Evolutionary conservation across 306 rosid species (phyloP), one percentile per base, ranked within the genome.

Genomic region (Fragaria vesca): DNA sequence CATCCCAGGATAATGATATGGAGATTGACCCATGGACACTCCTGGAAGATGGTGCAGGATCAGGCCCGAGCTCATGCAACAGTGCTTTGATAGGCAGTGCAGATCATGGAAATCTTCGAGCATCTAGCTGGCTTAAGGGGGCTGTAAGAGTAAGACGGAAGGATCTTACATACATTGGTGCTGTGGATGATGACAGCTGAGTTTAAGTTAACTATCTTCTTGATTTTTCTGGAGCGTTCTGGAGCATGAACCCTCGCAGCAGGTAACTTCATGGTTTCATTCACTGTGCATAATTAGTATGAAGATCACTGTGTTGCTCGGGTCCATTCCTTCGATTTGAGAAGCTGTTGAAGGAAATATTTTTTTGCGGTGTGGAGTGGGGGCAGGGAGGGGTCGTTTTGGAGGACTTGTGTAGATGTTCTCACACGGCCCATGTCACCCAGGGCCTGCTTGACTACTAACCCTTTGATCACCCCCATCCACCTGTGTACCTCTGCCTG

Each of bases 11-110:
- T 72, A 74, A 63, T 62, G 96, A 91, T 69, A 75, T 84, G 79
- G 98, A 91, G 50, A 76, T 91, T 73, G 99, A 95, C 86, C 99
- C 97, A 51, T 93, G 99, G 99, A 86, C 81, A 8, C 93, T 95
- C 62, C 83, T 93, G 82, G 99, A 95, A 89, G 99, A 95, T 58
- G 93, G 99, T 2, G 88, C 97, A n/a, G 98, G 97, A 73, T 89
- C 97, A 47, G 89, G 91, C 80, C 90, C 87, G 43, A 86, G 91
- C 57, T 82, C 90, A 1, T 73, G 89, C 80, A 91, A 80, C 47
- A 79, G 89, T 75, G 84, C 86, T 66, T 82, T 82, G 62, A 84
- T 88, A 38, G 96, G 94, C 80, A 80, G 88, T 48, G 90, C 90
- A 48, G 94, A 91, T 72, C 95, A 85, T 75, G 90, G 82, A 36